These are phyloP conservation scores for Pseudogymnoascus sp. DNA, from an alignment of 2,329 filamentous ascomycete species.

Conservation along the genomic window DNA sequence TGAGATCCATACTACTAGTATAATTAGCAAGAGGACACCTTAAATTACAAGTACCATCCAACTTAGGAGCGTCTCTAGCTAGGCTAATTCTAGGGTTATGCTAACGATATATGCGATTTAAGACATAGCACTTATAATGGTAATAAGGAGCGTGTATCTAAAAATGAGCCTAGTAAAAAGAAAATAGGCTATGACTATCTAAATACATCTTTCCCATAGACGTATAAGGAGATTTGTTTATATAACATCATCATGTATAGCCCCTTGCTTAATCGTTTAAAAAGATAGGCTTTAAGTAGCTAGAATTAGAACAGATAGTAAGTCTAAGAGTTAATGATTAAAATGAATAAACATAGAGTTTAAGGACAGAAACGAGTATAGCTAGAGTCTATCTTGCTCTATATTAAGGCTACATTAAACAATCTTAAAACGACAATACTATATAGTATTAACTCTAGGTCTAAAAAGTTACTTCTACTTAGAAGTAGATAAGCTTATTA, in stretches of 20 bases:
- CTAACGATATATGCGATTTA: slow-evolving; percentile 13
- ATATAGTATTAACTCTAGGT: slow-evolving; percentile 85
- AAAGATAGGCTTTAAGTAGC: slow-evolving; percentile 8
- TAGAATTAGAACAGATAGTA: slow-evolving; percentile 43
- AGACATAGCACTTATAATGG: slow-evolving; percentile 15
- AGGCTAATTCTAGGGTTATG: slow-evolving; percentile 11
- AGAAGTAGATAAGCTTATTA: slow-evolving; percentile 62
- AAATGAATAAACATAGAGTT: slow-evolving; percentile 95
- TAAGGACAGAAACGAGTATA: slow-evolving; percentile 78
- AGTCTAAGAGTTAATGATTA: slow-evolving; percentile 77
- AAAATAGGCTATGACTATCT: slow-evolving; percentile 54
- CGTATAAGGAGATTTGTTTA: slow-evolving; percentile 92
- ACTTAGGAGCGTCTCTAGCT: slow-evolving; percentile 10
- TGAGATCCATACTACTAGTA: slow-evolving; percentile 12
- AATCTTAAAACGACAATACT: slow-evolving; percentile 74
- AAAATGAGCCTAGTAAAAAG: slow-evolving; percentile 40
- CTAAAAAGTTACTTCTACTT: slow-evolving; percentile 71
- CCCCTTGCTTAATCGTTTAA: slow-evolving; percentile 41
- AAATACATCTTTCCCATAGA: slow-evolving; percentile 81
- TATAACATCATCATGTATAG: slow-evolving; percentile 78
- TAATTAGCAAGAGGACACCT: slow-evolving; percentile 8
- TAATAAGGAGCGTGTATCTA: slow-evolving; percentile 13
- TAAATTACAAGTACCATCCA: slow-evolving; percentile 13
- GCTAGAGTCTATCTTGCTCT: slow-evolving; percentile 71
- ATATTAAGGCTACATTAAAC: slow-evolving; percentile 83